These are phyloP conservation scores for Cystobasidium sp. DNA, from an alignment of 1,284 basidiomycete species.

Conservation along the genomic window DNA sequence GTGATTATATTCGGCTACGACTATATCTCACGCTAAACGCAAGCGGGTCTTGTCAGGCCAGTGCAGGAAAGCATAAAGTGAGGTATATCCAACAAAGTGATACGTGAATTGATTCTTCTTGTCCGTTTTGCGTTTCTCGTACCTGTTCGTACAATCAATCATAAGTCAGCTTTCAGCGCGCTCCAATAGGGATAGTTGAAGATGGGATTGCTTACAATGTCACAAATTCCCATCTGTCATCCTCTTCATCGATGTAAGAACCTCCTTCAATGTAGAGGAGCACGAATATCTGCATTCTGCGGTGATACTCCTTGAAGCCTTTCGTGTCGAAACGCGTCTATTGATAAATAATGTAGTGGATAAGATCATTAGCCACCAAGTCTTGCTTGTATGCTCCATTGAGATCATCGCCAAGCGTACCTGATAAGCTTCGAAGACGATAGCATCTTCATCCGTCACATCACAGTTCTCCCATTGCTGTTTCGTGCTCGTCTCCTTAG, in stretches of 20 bases:
- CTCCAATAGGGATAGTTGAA: background rate
- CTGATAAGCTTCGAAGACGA: slow-evolving; percentile 83
- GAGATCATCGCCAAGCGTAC: slow-evolving; percentile 65
- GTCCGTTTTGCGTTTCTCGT: slow-evolving; percentile 76
- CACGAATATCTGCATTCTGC: slow-evolving; percentile 93
- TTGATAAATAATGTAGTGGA: background rate
- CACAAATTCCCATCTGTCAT: slow-evolving; percentile 59
- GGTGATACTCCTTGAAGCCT: slow-evolving; percentile 89
- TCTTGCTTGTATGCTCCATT: too few relatives aligned
- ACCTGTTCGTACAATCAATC: slow-evolving; percentile 63
- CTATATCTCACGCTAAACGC: slow-evolving; percentile 70
- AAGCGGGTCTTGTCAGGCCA: slow-evolving; percentile 85
- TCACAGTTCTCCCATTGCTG: slow-evolving; percentile 57
- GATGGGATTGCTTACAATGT: slow-evolving; percentile 51
- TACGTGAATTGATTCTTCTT: slow-evolving; percentile 63
- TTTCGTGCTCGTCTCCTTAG: slow-evolving; percentile 49
- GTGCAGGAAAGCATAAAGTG: slow-evolving; percentile 89
- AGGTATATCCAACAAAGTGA: slow-evolving; percentile 90
- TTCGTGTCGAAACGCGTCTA: slow-evolving; percentile 71
- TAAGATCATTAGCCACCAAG: background rate
- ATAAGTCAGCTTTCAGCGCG: slow-evolving; percentile 4
- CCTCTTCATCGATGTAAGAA: slow-evolving; percentile 76
- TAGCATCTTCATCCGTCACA: slow-evolving; percentile 65
- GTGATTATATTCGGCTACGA: background rate
- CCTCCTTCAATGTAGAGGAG: slow-evolving; percentile 94